phyloP scores from a whole-genome alignment of 2,329 filamentous ascomycete species.

The Penicillium glabrum region DNA sequence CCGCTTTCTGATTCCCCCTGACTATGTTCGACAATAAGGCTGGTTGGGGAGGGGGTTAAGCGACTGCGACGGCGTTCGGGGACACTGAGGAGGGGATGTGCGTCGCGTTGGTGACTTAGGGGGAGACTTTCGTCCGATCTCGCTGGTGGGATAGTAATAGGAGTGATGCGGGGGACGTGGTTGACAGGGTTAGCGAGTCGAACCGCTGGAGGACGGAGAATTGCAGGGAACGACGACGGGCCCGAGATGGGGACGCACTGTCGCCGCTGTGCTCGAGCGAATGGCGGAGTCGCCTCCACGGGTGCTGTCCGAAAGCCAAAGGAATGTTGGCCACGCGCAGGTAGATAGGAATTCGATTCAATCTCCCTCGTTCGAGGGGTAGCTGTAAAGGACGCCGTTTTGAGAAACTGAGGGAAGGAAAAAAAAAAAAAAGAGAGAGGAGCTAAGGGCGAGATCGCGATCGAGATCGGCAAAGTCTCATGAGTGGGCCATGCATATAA shows the following conservation, averaged over 20 bases:
- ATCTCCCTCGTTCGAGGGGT: constrained; percentile 16
- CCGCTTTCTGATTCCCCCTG: constrained; percentile 46
- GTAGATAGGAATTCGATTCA: constrained; percentile 8
- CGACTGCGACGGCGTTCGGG: constrained; percentile 58
- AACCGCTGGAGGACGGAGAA: constrained; percentile 44
- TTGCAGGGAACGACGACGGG: constrained; percentile 25
- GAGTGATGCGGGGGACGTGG: constrained; percentile 56
- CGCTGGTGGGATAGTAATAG: constrained; percentile 43
- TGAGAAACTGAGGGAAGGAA: constrained; percentile 8
- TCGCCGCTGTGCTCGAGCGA: constrained; percentile 22
- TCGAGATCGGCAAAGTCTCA: not conserved
- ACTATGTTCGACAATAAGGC: constrained; percentile 51
- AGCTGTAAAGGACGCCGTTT: constrained; percentile 24
- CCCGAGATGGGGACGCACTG: constrained; percentile 24
- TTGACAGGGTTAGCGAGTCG: constrained; percentile 64
- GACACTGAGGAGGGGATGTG: constrained; percentile 57
- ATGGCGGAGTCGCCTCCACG: constrained; percentile 19
- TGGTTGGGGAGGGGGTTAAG: constrained; percentile 48
- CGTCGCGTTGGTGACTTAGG: constrained; percentile 44
- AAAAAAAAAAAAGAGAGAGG: not conserved
- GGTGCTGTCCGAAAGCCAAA: constrained; percentile 2
- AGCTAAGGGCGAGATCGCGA: not conserved
- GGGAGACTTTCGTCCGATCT: constrained; percentile 36
- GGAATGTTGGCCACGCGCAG: constrained; percentile 4
- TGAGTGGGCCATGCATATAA: not conserved